Conservation (phyloP, 1,139 yeast species). For the Ogataea hybrid region DNA sequence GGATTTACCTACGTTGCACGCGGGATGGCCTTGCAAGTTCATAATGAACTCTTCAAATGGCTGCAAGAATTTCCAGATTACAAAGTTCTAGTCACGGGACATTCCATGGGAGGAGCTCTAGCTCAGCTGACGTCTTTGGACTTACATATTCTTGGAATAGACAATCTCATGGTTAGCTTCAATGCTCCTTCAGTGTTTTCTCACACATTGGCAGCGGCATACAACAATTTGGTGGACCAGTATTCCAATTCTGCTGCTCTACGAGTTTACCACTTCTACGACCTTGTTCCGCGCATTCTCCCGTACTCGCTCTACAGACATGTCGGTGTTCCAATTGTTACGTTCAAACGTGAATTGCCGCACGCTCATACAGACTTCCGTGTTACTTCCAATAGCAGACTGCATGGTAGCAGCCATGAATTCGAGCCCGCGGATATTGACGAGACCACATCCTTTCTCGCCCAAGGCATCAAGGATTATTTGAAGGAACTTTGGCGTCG, state of each 20-base stretch:
- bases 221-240: conserved; percentile 36
- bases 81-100: conserved; percentile 57
- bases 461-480: background rate
- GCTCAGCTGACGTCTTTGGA: conserved; percentile 62
- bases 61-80: conserved; percentile 44
- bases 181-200: conserved; percentile 61
- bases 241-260: conserved; percentile 31
- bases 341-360: conserved; percentile 38
- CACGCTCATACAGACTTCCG: conserved; percentile 27
- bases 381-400: background rate
- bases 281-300: conserved; percentile 43
- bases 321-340: conserved; percentile 40
- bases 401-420: conserved; percentile 1
- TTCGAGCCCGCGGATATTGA: background rate
- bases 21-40: conserved; percentile 11
- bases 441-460: conserved; percentile 1
- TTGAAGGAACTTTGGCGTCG: conserved; percentile 1
- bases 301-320: conserved; percentile 39
- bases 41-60: conserved; percentile 19
- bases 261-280: conserved; percentile 42
- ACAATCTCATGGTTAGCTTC: conserved; percentile 53
- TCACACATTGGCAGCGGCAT: conserved; percentile 34
- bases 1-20: conserved; percentile 15
- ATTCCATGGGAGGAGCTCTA: conserved; percentile 72
- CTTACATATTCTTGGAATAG: conserved; percentile 47